Base-by-base conservation (phyloP, 768 basidiomycete genomes). In the Strobilomyces dryophilus region DNA sequence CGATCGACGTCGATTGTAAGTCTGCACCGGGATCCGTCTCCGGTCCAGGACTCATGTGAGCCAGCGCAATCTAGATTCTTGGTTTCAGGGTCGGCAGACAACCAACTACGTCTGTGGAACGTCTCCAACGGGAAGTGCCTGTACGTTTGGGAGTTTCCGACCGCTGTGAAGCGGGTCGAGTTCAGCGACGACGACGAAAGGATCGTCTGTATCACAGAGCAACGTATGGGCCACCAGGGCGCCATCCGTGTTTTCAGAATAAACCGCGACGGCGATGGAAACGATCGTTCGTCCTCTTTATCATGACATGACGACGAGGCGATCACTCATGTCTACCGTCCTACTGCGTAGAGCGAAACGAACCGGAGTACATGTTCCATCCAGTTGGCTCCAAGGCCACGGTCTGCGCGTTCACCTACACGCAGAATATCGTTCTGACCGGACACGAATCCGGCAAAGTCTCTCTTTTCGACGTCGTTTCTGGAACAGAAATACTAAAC, bases 391-490 rank as follows among this genome's bases (percentile, higher is more conserved):
- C 91, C 54, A 98, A 98, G 74, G 91, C 94, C n/a, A 98, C 92
- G 2, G 93, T 98, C 37, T 95, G 92, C 67, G 85, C 92, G 5
- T 98, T 97, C 71, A 88, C 91, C 5, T 80, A 86, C 47, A 77
- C 79, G 12, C 85, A 87, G 21, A 80, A 85, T 37, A 70, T 87
- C 57, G 85, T 99, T 69, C 75, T 98, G 54, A 95, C 94, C 3
- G 95, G 93, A 6, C 97, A 99, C 73, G 95, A 98, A 74, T 92
- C 92, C 40, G 97, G 97, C 17, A 98, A 95, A 67, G 80, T 98
- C 34, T 87, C 92, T 8, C 76, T 97, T 37, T 98, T 93, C 76
- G 92, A 98, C 63, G 83, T 85, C 53, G 86, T 85, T 67, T 81
- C 84, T 0, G 94, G 93, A 42, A 89, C 95, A 39, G 93, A 97